Conservation (phyloP, 495 filamentous ascomycete genomes). For the Aspergillus cavernicola region DNA sequence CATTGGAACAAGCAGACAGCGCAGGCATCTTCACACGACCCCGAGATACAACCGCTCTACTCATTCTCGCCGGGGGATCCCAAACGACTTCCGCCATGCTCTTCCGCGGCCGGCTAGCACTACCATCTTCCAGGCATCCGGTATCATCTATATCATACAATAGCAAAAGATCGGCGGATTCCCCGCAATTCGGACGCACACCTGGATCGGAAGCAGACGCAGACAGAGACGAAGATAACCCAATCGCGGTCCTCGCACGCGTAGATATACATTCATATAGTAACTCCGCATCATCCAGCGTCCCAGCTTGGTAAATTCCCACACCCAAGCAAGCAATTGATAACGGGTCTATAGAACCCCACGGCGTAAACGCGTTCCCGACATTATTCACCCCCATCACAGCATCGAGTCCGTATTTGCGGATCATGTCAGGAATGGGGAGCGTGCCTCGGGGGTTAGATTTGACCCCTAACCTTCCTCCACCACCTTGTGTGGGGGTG, state of each 20-base stretch:
- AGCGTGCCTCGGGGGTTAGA: constrained; percentile 55
- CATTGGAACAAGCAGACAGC: not conserved
- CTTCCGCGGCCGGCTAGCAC: constrained; percentile 20
- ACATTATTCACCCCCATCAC: constrained; percentile 73
- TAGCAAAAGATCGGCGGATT: constrained; percentile 24
- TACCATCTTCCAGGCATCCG: constrained; percentile 20
- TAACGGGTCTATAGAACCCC: constrained; percentile 68
- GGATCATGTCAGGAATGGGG: constrained; percentile 59
- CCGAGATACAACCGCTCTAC: constrained; percentile 24
- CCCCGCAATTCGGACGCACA: constrained; percentile 14
- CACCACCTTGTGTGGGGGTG: too few relatives aligned
- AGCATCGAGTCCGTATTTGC: constrained; percentile 53
- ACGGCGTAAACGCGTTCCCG: constrained; percentile 74
- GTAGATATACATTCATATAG: constrained; percentile 62
- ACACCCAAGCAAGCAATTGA: constrained; percentile 60
- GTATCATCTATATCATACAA: constrained; percentile 31
- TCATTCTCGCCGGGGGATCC: constrained; percentile 28
- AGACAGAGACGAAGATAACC: constrained; percentile 11
- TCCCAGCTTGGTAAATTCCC: constrained; percentile 66
- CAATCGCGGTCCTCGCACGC: constrained; percentile 47
- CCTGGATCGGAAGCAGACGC: not conserved
- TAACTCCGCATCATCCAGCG: constrained; percentile 51
- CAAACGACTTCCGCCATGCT: constrained; percentile 39
- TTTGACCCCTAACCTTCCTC: not conserved
- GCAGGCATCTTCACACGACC: constrained; percentile 18